Conservation (phyloP, 129 eudicot genomes). For the Artemisia annua region DNA sequence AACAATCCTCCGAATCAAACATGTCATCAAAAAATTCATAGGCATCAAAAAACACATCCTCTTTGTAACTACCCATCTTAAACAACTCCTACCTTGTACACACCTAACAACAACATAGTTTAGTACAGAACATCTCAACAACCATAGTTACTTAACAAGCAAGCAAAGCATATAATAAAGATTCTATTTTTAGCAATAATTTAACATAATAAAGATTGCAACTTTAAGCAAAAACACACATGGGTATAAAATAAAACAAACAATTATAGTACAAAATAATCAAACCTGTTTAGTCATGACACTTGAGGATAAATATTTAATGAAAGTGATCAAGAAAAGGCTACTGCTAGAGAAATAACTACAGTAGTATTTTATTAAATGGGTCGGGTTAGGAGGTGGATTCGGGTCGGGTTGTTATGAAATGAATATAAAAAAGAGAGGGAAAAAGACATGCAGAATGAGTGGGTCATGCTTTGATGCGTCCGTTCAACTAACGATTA, state of each 20-base stretch:
- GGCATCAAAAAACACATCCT: constrained; percentile 62
- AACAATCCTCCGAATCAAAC: constrained; percentile 52
- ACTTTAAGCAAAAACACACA: no score
- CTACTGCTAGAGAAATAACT: constrained; percentile 22
- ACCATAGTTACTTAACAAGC: constrained; percentile 15
- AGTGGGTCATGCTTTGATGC: constrained; percentile 41
- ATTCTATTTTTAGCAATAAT: no score
- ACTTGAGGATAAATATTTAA: no score
- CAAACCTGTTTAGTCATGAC: constrained; percentile 26
- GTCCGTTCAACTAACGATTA: constrained; percentile 46
- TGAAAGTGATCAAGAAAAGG: constrained; percentile 23
- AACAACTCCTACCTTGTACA: constrained; percentile 34
- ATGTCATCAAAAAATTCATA: constrained; percentile 47
- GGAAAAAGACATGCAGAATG: constrained; percentile 10
- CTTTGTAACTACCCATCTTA: constrained; percentile 48
- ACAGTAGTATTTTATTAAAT: constrained; percentile 21
- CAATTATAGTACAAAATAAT: not conserved
- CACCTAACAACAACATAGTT: constrained; percentile 12
- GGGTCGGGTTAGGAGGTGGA: constrained; percentile 13
- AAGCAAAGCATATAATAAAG: constrained; percentile 7
- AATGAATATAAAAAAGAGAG: not conserved
- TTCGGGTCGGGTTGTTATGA: constrained; percentile 11
- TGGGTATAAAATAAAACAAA: no score
- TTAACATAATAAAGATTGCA: not conserved
- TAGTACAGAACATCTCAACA: constrained; percentile 7